Evolutionary conservation across 2,329 filamentous ascomycete genomes (phyloP), one percentile per base, ranked within the genome.

Genomic region (Pleoardoris graminearum): DNA sequence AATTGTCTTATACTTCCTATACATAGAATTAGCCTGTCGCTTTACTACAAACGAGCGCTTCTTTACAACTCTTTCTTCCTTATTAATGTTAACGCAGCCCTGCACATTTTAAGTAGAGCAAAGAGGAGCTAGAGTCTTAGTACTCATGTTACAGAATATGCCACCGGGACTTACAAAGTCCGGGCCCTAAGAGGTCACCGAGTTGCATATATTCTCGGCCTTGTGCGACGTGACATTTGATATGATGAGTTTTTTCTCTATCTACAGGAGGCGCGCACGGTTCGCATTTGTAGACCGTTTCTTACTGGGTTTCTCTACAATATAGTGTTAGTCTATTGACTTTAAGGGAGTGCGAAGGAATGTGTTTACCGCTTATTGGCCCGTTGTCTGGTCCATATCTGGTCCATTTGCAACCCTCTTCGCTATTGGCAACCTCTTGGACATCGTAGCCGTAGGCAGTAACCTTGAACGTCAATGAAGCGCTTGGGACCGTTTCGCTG

Each of bases 381-480:
- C 48, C 48, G 37, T 30, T 48, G 42, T 55, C 48, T 36, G 16
- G 12, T 23, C 42, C 35, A 35, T 42, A 55, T 27, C 47, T 51
- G 12, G 52, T 55, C 14, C 23, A 22, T 29, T 25, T 14, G 25
- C 48, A 55, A 37, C 12, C 33, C 11, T 44, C 44, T 17, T 53
- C 17, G 16, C 43, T 44, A 17, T 29, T 25, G n/a, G 38, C 16
- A 19, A 38, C 48, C n/a, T 55, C 50, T n/a, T n/a, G n/a, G 21
- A 55, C 23, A n/a, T 53, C 29, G 19, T 53, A 27, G n/a, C 51
- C 47, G 29, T 57, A 57, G 14, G 54, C 50, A n/a, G 23, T 37
- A 25, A 53, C 30, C 8, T 50, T 29, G 36, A 57, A 46, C 25
- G 54, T 57, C 19, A 57, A 19, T 16, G 50, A 38, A 21, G 45